Evolutionary conservation across 129 eudicot species (phyloP).

Genomic region (Artemisia tridentata): DNA sequence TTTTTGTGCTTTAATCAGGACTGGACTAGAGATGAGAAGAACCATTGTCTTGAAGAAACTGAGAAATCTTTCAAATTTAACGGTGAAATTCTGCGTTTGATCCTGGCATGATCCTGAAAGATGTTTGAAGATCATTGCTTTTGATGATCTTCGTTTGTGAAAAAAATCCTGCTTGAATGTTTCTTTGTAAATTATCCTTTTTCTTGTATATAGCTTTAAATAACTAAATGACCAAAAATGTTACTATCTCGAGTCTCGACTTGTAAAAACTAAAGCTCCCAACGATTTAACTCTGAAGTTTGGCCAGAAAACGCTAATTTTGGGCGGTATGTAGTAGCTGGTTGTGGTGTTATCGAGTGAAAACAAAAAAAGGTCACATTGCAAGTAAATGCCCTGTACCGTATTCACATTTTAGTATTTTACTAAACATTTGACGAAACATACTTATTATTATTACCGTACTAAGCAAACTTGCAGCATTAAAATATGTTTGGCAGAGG

Average conservation of each 20-base stretch:
- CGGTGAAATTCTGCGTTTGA: slow-evolving; percentile 69
- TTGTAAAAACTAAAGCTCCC: not conserved
- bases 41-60: slow-evolving; percentile 92
- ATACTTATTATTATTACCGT: too few species aligned
- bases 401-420: too few species aligned
- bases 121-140: slow-evolving; percentile 26
- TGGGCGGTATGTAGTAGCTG: not conserved
- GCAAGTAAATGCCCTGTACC: too few species aligned
- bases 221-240: slow-evolving; percentile 9
- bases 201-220: slow-evolving; percentile 27
- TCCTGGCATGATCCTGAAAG: slow-evolving; percentile 47
- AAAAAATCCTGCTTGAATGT: slow-evolving; percentile 2
- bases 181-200: slow-evolving; percentile 21
- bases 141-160: slow-evolving; percentile 20
- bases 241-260: slow-evolving; percentile 15
- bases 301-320: not conserved
- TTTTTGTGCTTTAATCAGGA: slow-evolving; percentile 39
- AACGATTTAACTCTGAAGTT: not conserved
- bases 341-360: not conserved
- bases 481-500: too few species aligned
- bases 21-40: slow-evolving; percentile 94
- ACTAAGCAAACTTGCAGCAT: too few species aligned
- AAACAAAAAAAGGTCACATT: not conserved
- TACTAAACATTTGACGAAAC: too few species aligned
- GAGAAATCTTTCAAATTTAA: slow-evolving; percentile 85